phyloP scores from a whole-genome alignment of 1,139 yeast species.

The Pichiaceae sp. region DNA sequence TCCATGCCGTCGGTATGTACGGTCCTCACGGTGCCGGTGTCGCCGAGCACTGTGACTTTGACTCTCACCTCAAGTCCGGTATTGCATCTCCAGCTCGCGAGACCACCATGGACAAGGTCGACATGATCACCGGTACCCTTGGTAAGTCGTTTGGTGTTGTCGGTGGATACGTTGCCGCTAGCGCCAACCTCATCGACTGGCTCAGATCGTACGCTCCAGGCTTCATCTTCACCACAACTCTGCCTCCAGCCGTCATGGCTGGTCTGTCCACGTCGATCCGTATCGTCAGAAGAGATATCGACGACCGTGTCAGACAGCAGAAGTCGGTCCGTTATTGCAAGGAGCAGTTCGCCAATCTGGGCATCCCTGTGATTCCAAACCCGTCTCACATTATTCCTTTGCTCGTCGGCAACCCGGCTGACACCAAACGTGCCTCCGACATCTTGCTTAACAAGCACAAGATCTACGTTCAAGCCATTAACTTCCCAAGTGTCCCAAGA shows the following conservation, averaged over 20 bases:
- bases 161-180: conserved; percentile 96
- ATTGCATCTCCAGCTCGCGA: conserved; percentile 40
- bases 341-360: conserved; percentile 54
- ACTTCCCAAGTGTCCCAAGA: conserved; percentile 94
- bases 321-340: conserved; percentile 80
- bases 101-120: conserved; percentile 82
- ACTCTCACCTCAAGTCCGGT: conserved; percentile 66
- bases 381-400: conserved; percentile 97
- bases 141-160: conserved; percentile 97
- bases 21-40: conserved; percentile 99
- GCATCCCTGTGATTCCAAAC: conserved; percentile 93
- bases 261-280: conserved; percentile 86
- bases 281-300: conserved; percentile 69
- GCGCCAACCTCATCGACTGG: conserved; percentile 82
- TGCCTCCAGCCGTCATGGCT: conserved; percentile 98
- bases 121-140: conserved; percentile 93
- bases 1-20: conserved; percentile 97
- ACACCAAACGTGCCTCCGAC: conserved; percentile 88
- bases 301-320: conserved; percentile 80
- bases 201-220: conserved; percentile 96
- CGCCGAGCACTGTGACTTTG: conserved; percentile 90
- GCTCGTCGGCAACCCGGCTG: conserved; percentile 86
- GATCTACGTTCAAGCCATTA: conserved; percentile 95
- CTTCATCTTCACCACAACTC: conserved; percentile 88
- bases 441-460: conserved; percentile 72